Base-by-base conservation (phyloP, 2,329 filamentous ascomycete genomes). In the Parafenestella ontariensis region DNA sequence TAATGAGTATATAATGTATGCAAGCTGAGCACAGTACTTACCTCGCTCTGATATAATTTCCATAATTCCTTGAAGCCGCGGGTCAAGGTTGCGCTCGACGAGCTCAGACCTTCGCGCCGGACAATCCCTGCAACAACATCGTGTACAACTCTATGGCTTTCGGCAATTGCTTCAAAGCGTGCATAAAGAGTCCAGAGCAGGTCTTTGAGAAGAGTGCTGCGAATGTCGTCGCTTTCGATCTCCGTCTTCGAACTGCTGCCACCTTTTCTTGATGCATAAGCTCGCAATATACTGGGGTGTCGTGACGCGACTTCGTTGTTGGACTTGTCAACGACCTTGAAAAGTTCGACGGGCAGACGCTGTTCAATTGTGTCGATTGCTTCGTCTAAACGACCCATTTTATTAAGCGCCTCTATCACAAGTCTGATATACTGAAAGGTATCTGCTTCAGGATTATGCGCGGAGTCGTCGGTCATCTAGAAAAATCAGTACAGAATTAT, bases 41-140 rank as follows among this genome's bases (percentile, higher is more conserved):
- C 72, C 73, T 99, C 95, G 76, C 96, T 98, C 72, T 99, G 95
- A 69, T 97, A 94, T 7, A 99, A 81, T 71, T 97, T 96, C 96
- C 96, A 99, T 36, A 99, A 80, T 77, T 98, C 95, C 70, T 94
- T 95, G 77, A 99, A 99, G 51, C 92, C 92, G 50, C 92, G 88
- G 5, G 92, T 88, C 45, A 98, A 82, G 0, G 85, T 83, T 79
- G 79, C 89, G 44, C 66, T 73, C 80, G 74, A 87, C 20, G 69
- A 68, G 46, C 72, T 76, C 45, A 82, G 74, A 76, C 89, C 90
- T 70, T 98, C 93, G 45, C 96, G 87, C 58, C 89, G 87, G 49
- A 94, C 87, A 54, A 99, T 90, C 1, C 91, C 90, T 59, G 89
- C 89, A 69, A 97, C 89, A 42, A 96, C 90, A 74, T 98, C 95